Evolutionary conservation across 1,139 yeast genomes (phyloP).

Genomic region (Suhomyces bolitotheri): DNA sequence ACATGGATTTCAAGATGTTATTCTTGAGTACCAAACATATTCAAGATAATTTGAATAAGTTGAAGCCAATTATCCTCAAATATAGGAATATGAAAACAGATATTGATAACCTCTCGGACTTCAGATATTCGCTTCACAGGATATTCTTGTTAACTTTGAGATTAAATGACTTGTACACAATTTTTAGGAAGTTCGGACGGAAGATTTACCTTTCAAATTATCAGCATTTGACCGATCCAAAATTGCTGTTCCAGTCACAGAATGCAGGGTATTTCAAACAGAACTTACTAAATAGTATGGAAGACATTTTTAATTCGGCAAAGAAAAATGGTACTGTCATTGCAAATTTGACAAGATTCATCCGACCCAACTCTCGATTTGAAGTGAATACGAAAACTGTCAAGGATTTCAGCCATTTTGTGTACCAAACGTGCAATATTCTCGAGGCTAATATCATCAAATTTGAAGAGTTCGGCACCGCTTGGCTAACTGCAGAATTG

Average conservation of each 20-base stretch:
- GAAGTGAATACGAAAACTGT: slow-evolving; percentile 39
- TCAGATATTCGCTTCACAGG: slow-evolving; percentile 48
- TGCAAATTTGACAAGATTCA: slow-evolving; percentile 50
- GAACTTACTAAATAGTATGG: slow-evolving; percentile 36
- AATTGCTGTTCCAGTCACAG: slow-evolving; percentile 31
- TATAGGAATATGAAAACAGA: slow-evolving; percentile 21
- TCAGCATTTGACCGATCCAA: slow-evolving; percentile 43
- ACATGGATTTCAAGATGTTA: slow-evolving; percentile 43
- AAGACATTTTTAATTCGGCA: slow-evolving; percentile 45
- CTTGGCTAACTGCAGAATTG: slow-evolving; percentile 41
- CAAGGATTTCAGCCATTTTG: slow-evolving; percentile 41
- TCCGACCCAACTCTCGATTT: slow-evolving; percentile 46
- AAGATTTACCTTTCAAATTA: slow-evolving; percentile 44
- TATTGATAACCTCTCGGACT: slow-evolving; percentile 21
- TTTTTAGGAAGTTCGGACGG: slow-evolving; percentile 46
- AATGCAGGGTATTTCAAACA: slow-evolving; percentile 31
- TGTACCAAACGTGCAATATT: slow-evolving; percentile 25
- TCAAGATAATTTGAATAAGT: slow-evolving; percentile 25
- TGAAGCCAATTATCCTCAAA: slow-evolving; percentile 27
- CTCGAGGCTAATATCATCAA: slow-evolving; percentile 26
- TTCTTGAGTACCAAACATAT: slow-evolving; percentile 25
- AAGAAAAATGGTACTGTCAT: slow-evolving; percentile 55
- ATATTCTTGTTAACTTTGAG: slow-evolving; percentile 47
- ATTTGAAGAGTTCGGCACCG: slow-evolving; percentile 35
- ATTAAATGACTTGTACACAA: slow-evolving; percentile 47